A percentile compares a stretch with the other conserved stretches of the same genome.
phyloP scores from a whole-genome alignment of 116 monocot genomes.

The Zostera marina region DNA sequence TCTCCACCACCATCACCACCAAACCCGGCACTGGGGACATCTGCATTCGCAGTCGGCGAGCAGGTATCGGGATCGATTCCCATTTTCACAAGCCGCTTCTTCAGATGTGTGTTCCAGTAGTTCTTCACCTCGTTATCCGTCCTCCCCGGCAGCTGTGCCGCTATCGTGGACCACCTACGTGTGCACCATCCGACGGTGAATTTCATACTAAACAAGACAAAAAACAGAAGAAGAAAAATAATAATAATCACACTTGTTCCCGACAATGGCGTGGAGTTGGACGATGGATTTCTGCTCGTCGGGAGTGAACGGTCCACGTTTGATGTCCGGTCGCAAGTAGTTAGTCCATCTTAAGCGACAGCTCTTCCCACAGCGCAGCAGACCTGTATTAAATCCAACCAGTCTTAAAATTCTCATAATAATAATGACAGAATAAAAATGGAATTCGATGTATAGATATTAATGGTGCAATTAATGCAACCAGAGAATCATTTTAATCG shows the following conservation, averaged over 20 bases:
- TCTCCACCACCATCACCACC: neutral
- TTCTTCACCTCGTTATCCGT: conserved; percentile 45
- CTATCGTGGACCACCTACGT: conserved; percentile 35
- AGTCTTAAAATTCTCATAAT: neutral
- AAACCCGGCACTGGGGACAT: too few relatives aligned
- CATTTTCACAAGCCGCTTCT: conserved; percentile 23
- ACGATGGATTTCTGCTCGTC: conserved; percentile 73
- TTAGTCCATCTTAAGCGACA: conserved; percentile 82
- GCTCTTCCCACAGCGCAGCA: conserved; percentile 73
- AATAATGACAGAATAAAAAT: neutral
- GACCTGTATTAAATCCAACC: conserved; percentile 15
- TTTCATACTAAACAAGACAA: neutral
- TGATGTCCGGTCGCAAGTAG: conserved; percentile 72
- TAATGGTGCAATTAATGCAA: too few relatives aligned
- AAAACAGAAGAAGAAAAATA: neutral
- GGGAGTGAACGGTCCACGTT: conserved; percentile 60
- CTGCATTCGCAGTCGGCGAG: conserved; percentile 4
- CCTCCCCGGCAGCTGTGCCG: conserved; percentile 30
- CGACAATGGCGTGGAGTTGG: conserved; percentile 72
- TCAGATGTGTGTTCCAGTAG: conserved; percentile 46
- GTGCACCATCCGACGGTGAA: neutral
- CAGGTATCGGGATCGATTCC: conserved; percentile 28
- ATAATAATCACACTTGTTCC: conserved; percentile 29
- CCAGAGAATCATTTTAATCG: too few relatives aligned
- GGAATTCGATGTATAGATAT: neutral